These are phyloP conservation scores for Gossypium mustelinum DNA, from an alignment of 345 rosid species.

Conservation along the genomic window DNA sequence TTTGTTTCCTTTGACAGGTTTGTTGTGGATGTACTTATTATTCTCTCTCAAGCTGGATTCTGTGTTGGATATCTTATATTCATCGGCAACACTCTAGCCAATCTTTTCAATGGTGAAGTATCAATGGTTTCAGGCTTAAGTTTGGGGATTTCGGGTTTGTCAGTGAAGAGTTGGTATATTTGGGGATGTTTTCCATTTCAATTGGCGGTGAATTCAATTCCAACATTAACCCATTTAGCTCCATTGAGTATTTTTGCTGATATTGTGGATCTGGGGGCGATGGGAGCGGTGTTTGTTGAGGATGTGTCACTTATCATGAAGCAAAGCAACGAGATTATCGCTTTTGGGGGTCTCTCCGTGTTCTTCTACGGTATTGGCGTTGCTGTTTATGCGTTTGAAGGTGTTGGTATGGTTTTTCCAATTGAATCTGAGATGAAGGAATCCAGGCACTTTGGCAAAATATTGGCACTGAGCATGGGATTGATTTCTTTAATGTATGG, in stretches of 20 bases:
- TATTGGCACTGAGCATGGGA: constrained; percentile 47
- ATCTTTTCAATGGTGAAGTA: constrained; percentile 31
- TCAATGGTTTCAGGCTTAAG: constrained; percentile 24
- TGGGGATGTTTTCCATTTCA: constrained; percentile 87
- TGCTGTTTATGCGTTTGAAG: constrained; percentile 74
- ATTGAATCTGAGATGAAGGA: constrained; percentile 64
- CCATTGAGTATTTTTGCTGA: constrained; percentile 92
- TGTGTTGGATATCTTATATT: constrained; percentile 83
- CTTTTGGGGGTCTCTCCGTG: constrained; percentile 56
- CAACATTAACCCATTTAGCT: constrained; percentile 76
- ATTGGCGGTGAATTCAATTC: constrained; percentile 65
- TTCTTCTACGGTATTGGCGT: constrained; percentile 83
- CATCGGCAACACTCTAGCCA: constrained; percentile 55
- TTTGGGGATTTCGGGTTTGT: constrained; percentile 35
- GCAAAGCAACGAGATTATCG: constrained; percentile 43
- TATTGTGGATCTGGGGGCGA: constrained; percentile 70
- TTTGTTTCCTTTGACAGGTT: constrained; percentile 35
- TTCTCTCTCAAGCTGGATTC: constrained; percentile 73
- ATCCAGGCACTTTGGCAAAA: constrained; percentile 50
- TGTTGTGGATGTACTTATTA: constrained; percentile 61
- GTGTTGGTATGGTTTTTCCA: constrained; percentile 75
- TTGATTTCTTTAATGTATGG: constrained; percentile 62
- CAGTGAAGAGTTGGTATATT: constrained; percentile 55
- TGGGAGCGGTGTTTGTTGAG: constrained; percentile 63
- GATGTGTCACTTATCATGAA: constrained; percentile 39